These are phyloP conservation scores for Hypoxylon rickii DNA, from an alignment of 495 filamentous ascomycete genomes.

Conservation along the genomic window DNA sequence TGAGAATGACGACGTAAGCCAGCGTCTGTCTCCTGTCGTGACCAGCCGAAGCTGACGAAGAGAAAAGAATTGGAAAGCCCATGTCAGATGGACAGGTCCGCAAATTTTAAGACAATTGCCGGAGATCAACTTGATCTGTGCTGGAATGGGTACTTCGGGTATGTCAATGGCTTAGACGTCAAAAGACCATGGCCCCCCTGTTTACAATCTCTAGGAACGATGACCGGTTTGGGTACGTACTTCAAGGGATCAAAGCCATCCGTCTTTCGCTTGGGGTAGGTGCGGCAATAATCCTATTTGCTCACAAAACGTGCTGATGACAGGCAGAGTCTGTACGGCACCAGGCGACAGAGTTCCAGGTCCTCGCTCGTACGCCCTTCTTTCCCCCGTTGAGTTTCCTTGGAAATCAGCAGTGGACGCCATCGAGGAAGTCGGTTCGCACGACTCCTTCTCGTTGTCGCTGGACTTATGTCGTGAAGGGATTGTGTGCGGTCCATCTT, in stretches of 20 bases:
- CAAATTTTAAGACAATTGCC: conserved; percentile 63
- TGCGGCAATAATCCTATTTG: not conserved
- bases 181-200: not conserved
- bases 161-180: not conserved
- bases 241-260: conserved; percentile 59
- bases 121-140: conserved; percentile 61
- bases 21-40: not conserved
- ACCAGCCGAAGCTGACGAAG: not conserved
- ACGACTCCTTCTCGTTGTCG: conserved; percentile 58
- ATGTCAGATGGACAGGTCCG: conserved; percentile 63
- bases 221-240: conserved; percentile 60
- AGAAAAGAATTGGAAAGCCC: conserved; percentile 59
- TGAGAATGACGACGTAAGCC: conserved; percentile 53
- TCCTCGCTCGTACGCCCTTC: conserved; percentile 56
- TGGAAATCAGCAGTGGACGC: conserved; percentile 59
- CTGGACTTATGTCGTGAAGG: conserved; percentile 61
- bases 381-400: conserved; percentile 60
- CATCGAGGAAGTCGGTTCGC: conserved; percentile 59
- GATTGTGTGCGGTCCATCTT: conserved; percentile 63
- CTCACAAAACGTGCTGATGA: conserved; percentile 4
- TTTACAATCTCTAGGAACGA: conserved; percentile 44
- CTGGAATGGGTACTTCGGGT: conserved; percentile 60
- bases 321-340: conserved; percentile 55
- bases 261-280: conserved; percentile 49
- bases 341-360: conserved; percentile 62